A percentile compares a stretch with the other conserved stretches of the same genome.
Conservation (phyloP, 768 basidiomycete species). For the Cystobasidium ongulense region DNA sequence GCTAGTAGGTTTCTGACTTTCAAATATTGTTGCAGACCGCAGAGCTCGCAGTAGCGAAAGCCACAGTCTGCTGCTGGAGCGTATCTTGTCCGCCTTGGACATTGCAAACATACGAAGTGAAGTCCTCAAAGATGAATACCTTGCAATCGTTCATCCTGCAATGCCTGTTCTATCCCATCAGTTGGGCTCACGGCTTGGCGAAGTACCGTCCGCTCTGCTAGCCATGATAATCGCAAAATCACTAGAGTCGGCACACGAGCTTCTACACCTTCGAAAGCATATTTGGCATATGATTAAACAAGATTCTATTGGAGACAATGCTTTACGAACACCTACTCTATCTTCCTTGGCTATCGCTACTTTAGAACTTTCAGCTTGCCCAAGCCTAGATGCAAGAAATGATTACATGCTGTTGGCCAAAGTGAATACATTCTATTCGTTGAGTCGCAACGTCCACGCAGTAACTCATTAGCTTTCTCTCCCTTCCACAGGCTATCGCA, state of each 20-base stretch:
- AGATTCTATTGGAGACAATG: neutral
- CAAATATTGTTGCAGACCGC: too few species aligned
- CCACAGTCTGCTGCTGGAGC: neutral
- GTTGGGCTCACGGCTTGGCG: neutral
- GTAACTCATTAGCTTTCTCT: neutral
- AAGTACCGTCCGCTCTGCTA: neutral
- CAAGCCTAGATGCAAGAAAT: conserved; percentile 21
- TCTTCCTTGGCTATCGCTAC: conserved; percentile 19
- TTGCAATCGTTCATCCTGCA: neutral
- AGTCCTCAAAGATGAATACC: conserved; percentile 9
- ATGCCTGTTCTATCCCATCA: conserved; percentile 5
- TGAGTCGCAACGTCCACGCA: neutral
- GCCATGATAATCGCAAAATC: conserved; percentile 24
- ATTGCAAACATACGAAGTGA: neutral
- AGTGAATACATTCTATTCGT: conserved; percentile 3
- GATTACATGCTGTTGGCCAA: conserved; percentile 34
- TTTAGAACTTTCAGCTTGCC: conserved; percentile 28
- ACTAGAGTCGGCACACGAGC: neutral
- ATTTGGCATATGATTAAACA: conserved; percentile 18
- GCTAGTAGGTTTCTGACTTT: too few species aligned
- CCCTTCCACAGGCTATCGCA: conserved; percentile 31
- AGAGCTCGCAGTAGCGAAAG: too few species aligned
- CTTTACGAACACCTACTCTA: conserved; percentile 16
- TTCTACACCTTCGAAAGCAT: neutral
- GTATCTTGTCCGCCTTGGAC: neutral